Evolutionary conservation across 129 eudicot species (phyloP), one percentile per base, ranked within the genome.

Genomic region (Cynara cardunculus): DNA sequence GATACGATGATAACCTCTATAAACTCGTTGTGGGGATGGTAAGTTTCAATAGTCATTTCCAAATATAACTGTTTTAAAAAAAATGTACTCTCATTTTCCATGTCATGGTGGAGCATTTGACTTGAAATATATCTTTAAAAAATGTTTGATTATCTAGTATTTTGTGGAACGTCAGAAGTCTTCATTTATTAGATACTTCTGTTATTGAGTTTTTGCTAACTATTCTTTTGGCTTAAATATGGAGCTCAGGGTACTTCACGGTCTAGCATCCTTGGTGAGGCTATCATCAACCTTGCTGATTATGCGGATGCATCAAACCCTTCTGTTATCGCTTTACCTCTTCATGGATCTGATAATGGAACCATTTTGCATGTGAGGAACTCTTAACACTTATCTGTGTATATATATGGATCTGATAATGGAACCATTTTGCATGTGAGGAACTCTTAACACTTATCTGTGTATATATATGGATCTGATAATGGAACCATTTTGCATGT

Each of bases 11-110:
- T 83, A 96, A 96, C 85, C 81, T 92, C 24, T 96, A 92, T 89
- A 92, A 89, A 85, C 88, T 96, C 86, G 86, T 92, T 72, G 98
- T 96, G 37, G 90, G 97, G 78, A 96, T 91, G 99, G 99, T 96
- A 87, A 34, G 68, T 10, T 84, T 78, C 69, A 70, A 14, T 26
- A 16, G 16, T 61, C 19, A 69, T 56, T 66, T 75, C 14, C 25
- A 30, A 16, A n/a, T 56, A 62, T 27, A 27, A 25, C 56, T 26
- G 24, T 37, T 56, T n/a, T 16, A 53, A 80, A 32, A 16, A 71
- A 80, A 32, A 25, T 56, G 19, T 25, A 71, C 6, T 61, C 10
- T 19, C 25, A 19, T 61, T 22, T 13, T 6, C 26, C 12, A 62
- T 62, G 27, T 8, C 5, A 53, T 53, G 64, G 30, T 41, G 25